Evolutionary conservation across 805 yeast species (phyloP), one percentile per base, ranked within the genome.

Genomic region (Candida xiaguanensis): DNA sequence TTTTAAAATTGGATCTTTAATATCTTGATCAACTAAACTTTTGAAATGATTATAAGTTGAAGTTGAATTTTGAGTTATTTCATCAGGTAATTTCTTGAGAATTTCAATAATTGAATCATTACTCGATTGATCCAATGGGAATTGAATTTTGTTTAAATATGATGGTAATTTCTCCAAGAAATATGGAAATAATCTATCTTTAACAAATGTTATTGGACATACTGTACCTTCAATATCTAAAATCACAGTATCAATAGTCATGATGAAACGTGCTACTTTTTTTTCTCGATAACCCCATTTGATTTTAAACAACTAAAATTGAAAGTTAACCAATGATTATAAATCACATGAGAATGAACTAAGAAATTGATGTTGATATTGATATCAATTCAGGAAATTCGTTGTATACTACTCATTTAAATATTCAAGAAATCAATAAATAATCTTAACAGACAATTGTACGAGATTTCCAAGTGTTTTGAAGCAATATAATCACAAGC

Each of bases 191-290:
- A 90, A 62, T 2, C 65, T 69, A 20, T 85, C 89, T 50, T 85
- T 84, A 30, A 90, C 98, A 54, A 90, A 90, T 1, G 90, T 73
- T 15, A 90, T 89, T 3, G 96, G 90, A 54, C 97, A 90, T 22
- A 90, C 80, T 0, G 97, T 90, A 13, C 98, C 98, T 56, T 90
- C 98, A 25, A 88, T 87, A 49, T 87, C 95, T 5, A 89, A 67
- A 2, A 84, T 57, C 8, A 77, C 43, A 11, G 43, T 48, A 11
- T 35, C 43, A 17, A 45, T 33, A 8, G 38, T 18, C 43, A 40
- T 44, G 15, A 13, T 22, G 34, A 4, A 19, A 17, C 28, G 34
- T 38, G 30, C 31, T 11, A 16, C 11, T 23, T 27, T 36, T 29
- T 16, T 36, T 23, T 22, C 13, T 29, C 22, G 11, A 29, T 7